phyloP scores from a whole-genome alignment of 2,329 filamentous ascomycete genomes.

The Acarospora socialis region DNA sequence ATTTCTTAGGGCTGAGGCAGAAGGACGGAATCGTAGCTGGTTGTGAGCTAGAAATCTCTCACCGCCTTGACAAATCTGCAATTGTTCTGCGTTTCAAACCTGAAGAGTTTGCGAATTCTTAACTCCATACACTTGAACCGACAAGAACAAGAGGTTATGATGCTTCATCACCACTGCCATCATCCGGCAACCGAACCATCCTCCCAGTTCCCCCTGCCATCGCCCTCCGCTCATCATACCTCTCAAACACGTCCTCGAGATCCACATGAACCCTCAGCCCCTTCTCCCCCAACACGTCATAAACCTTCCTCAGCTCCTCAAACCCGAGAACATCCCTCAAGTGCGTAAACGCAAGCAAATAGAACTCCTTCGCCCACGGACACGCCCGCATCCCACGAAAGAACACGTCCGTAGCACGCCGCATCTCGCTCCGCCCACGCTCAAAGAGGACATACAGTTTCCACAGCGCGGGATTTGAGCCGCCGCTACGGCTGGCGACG shows the following conservation, averaged over 20 bases:
- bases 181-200: too few species aligned
- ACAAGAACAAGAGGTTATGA: too few species aligned
- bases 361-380: constrained; percentile 49
- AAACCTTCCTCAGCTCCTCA: constrained; percentile 38
- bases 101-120: too few species aligned
- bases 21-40: too few species aligned
- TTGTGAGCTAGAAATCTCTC: too few species aligned
- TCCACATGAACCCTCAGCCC: constrained; percentile 45
- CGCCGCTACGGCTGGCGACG: constrained; percentile 23
- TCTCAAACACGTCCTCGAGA: constrained; percentile 30
- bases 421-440: constrained; percentile 24
- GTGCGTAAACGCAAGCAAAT: constrained; percentile 42
- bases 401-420: constrained; percentile 37
- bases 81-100: too few species aligned
- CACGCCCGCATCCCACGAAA: constrained; percentile 41
- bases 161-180: too few species aligned
- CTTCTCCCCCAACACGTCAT: constrained; percentile 45
- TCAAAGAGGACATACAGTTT: constrained; percentile 39
- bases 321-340: constrained; percentile 23
- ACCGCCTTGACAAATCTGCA: too few species aligned
- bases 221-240: constrained; percentile 16
- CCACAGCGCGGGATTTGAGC: constrained; percentile 34
- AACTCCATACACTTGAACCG: too few species aligned
- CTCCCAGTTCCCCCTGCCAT: constrained; percentile 10
- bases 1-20: too few species aligned